Evolutionary conservation across 768 basidiomycete species (phyloP), one percentile per base, ranked within the genome.

Genomic region (Trametes cingulata): DNA sequence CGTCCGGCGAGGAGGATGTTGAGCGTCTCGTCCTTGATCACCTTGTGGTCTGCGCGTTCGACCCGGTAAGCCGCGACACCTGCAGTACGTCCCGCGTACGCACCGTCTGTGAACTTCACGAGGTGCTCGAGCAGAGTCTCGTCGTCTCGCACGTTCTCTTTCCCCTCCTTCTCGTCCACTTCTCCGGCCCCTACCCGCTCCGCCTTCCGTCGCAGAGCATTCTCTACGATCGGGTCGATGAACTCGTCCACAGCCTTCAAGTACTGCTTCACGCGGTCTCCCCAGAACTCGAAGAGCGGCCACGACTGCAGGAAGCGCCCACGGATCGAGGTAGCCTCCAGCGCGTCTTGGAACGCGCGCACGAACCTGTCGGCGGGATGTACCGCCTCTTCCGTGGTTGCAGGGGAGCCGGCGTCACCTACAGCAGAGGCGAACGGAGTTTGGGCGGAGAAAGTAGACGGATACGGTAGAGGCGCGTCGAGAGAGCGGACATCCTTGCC

Each of bases 1-100:
- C 83, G 75, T 9, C 82, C 83, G 22, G 84, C 84, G 22, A 86
- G 74, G 15, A 83, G 70, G 41, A 86, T 80, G 61, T 85, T 85
- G n/a, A 84, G 65, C 3, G 76, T 75, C 61, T 81, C 80, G 61
- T 84, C 83, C 56, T 77, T 77, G n/a, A 86, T 68, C 20, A 78
- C 69, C 13, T 73, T 74, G 8, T 71, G 68, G 47, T 82, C 79
- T 82, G 50, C n/a, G 5, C 3, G 17, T 6, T 29, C 52, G 52
- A 17, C 17, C 19, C 19, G 41, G 47, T n/a, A 5, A 25, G 45
- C 65, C 42, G n/a, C n/a, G n/a, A 19, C 27, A 51, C 24, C 42
- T 58, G 55, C 39, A 17, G 33, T 22, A 27, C 33, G n/a, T 9
- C 3, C 20, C 14, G 8, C 13, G 15, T 29, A 60, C 62, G 54